Evolutionary conservation across 2,329 filamentous ascomycete genomes (phyloP), one percentile per base, ranked within the genome.

Genomic region (Claviceps africana): DNA sequence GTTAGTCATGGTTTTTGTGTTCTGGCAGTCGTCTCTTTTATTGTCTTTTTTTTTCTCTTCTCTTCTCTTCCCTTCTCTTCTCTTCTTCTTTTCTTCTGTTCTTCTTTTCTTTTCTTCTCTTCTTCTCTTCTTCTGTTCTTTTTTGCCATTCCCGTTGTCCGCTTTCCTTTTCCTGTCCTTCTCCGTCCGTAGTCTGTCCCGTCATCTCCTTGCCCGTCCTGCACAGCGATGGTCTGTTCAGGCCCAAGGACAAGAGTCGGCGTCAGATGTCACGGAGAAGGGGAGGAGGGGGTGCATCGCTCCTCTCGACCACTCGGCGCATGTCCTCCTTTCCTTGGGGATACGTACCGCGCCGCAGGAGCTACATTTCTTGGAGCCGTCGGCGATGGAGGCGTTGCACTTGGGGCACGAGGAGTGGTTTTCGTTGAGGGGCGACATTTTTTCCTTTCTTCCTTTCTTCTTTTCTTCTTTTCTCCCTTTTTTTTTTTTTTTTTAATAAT

Each of bases 261-360:
- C n/a, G n/a, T n/a, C n/a, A n/a, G n/a, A n/a, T n/a, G n/a, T n/a
- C n/a, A n/a, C n/a, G n/a, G n/a, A n/a, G n/a, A n/a, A n/a, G n/a
- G n/a, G n/a, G n/a, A n/a, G n/a, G n/a, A n/a, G n/a, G n/a, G n/a
- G n/a, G n/a, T n/a, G n/a, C n/a, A n/a, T n/a, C n/a, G n/a, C n/a
- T n/a, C n/a, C n/a, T n/a, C n/a, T n/a, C n/a, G n/a, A n/a, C n/a
- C n/a, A n/a, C n/a, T n/a, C n/a, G n/a, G n/a, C n/a, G n/a, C n/a
- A n/a, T n/a, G n/a, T n/a, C 19, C 19, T 19, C 7, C 3, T 22
- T 5, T 42, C 39, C 15, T 21, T 4, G 13, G 10, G 15, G 10
- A 5, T 1, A 71, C 77, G 61, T 70, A 81, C 78, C 61, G 78
- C 76, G 52, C 78, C 78, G 68, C 78, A 81, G 53, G 71, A 68